Conservation (phyloP, 2,329 filamentous ascomycete species). For the Claviceps quebecensis region DNA sequence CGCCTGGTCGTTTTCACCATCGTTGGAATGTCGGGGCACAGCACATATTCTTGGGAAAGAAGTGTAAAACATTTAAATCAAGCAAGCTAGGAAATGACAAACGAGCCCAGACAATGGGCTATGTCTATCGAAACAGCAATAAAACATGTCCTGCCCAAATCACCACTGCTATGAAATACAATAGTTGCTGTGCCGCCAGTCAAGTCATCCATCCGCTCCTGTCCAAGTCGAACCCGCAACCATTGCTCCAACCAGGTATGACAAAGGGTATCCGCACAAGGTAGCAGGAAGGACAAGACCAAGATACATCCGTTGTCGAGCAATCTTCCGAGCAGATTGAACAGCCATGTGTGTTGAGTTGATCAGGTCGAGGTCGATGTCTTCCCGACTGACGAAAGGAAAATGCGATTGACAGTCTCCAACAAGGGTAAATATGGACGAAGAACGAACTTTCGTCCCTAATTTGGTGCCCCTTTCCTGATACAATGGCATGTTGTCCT, state of each 20-base stretch:
- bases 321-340: slow-evolving; percentile 10
- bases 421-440: background rate
- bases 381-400: slow-evolving; percentile 7
- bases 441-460: background rate
- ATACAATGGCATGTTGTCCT: background rate
- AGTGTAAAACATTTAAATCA: slow-evolving; percentile 21
- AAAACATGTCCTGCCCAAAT: slow-evolving; percentile 17
- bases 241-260: slow-evolving; percentile 18
- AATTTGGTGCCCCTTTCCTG: background rate
- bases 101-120: slow-evolving; percentile 17
- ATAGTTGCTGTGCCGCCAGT: slow-evolving; percentile 19
- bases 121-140: slow-evolving; percentile 18
- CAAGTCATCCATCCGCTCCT: slow-evolving; percentile 19
- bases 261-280: slow-evolving; percentile 15
- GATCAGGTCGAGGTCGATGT: slow-evolving; percentile 3
- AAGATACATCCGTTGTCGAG: slow-evolving; percentile 6
- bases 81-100: slow-evolving; percentile 25
- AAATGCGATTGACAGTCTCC: slow-evolving; percentile 4
- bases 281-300: slow-evolving; percentile 12
- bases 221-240: slow-evolving; percentile 19
- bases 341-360: slow-evolving; percentile 9
- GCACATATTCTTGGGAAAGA: background rate
- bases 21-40: background rate
- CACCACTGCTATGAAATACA: slow-evolving; percentile 28
- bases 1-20: no score